These are phyloP conservation scores for Malassezia slooffiae DNA, from an alignment of 1,284 basidiomycete species.

Conservation along the genomic window DNA sequence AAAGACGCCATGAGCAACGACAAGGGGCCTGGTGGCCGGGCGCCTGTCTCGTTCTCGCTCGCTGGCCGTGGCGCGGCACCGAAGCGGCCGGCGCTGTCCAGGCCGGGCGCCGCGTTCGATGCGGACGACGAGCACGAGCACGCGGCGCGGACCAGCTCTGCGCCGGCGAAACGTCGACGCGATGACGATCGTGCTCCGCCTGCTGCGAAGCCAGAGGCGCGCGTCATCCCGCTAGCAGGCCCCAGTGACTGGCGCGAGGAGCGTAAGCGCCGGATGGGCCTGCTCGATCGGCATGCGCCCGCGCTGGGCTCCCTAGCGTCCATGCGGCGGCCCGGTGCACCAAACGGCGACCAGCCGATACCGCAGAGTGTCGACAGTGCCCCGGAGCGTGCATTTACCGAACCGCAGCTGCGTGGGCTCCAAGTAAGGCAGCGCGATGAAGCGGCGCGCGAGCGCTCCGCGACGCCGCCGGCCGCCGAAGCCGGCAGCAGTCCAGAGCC, in stretches of 20 bases:
- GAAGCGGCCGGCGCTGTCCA: neutral
- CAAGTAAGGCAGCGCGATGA: too few species aligned
- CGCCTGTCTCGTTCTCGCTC: slow-evolving; percentile 2
- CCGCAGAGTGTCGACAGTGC: neutral
- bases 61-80: neutral
- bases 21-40: neutral
- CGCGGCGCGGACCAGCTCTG: neutral
- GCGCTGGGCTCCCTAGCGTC: slow-evolving; percentile 20
- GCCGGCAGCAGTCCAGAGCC: neutral
- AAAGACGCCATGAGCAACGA: too few species aligned
- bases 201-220: neutral
- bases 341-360: too few species aligned
- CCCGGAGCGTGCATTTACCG: slow-evolving; percentile 5
- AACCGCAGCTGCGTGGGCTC: slow-evolving; percentile 27
- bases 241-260: slow-evolving; percentile 35
- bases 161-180: slow-evolving; percentile 4
- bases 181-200: too few species aligned
- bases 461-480: neutral
- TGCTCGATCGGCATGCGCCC: slow-evolving; percentile 16
- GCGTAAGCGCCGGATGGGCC: slow-evolving; percentile 27
- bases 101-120: neutral
- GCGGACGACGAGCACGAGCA: slow-evolving; percentile 1
- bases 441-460: neutral
- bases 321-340: slow-evolving; percentile 11
- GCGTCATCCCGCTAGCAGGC: slow-evolving; percentile 23